Evolutionary conservation across 2,329 filamentous ascomycete species (phyloP), one percentile per base, ranked within the genome.

Genomic region (Ceratocystis harringtonii): DNA sequence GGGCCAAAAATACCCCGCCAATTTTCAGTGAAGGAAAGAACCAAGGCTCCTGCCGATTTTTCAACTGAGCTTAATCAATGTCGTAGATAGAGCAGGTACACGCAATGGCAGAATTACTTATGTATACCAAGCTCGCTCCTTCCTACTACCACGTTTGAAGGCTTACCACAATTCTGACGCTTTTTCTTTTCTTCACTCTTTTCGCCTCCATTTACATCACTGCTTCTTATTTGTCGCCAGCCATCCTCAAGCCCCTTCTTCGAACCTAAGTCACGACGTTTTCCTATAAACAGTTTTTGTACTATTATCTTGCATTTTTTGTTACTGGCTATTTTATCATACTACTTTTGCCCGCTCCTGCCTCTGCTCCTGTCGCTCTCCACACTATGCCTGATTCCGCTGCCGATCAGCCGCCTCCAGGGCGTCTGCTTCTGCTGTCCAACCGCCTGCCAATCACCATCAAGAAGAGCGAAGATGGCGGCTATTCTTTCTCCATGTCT

Each of bases 361-460:
- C 8, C 41, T 19, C 17, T 25, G 36, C n/a, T 5, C 28, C n/a
- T 50, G 2, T 22, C 58, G 1, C 60, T 43, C 60, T 12, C 19
- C 50, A 50, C 64, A 74, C 64, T 63, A 77, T 78, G 76, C 73
- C 76, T 43, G 72, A 70, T 63, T 71, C 72, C 68, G 72, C 73
- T 62, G 72, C 76, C 67, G 71, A 73, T 67, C 71, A 71, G 62
- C 72, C 73, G 60, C 71, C 72, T 43, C 72, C 75, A 5, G 79
- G 79, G 69, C 78, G 83, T 69, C 81, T 96, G 64, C 83, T 96
- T 63, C 85, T 97, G 61, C 86, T 96, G 71, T 96, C 92, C 44
- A 99, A 99, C 75, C 89, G 94, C 65, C 82, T 97, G 52, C 92
- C 94, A 67, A 95, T 97, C 75, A 97, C 92, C 69, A 95, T 97